Evolutionary conservation across 2,329 filamentous ascomycete genomes (phyloP), one percentile per base, ranked within the genome.

Genomic region (Calonectria ilicicola): DNA sequence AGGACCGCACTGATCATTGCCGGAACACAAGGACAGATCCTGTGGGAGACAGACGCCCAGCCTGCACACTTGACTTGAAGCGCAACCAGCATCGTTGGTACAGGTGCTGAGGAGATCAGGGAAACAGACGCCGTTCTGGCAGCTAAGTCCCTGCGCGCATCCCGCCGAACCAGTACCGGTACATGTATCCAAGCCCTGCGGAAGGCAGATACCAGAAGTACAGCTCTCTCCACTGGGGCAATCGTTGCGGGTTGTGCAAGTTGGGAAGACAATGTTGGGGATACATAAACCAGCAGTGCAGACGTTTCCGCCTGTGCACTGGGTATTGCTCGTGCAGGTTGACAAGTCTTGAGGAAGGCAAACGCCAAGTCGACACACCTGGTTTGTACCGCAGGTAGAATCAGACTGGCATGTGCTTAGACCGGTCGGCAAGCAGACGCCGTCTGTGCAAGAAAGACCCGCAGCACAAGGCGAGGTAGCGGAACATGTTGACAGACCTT

Each of bases 281-380:
- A 68, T 19, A 23, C 65, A 68, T n/a, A 68, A n/a, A 2, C 65
- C 65, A 12, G 23, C 65, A 26, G 42, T 23, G 38, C 65, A 68
- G 12, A 8, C 9, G 15, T 49, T 27, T 5, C 38, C 64, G 17
- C 17, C 5, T 0, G 21, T 44, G 8, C 64, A 68, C 9, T 60
- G 32, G 21, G 12, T 29, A 12, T 23, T 26, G 38, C 32, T 40
- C 2, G 44, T 27, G 23, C 66, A 66, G 12, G 19, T 26, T 8
- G 32, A 27, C 7, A 66, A 17, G n/a, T 40, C 12, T n/a, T 56
- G 17, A 8, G 64, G 47, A 44, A 66, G 7, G 4, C 64, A 66
- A 29, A 66, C 35, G 5, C 64, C 47, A 1, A 42, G 23, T 17
- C 47, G 35, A 17, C 64, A 66, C 1, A 42, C 40, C 29, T 53